A percentile compares a stretch with the other conserved stretches of the same genome.
Evolutionary conservation across 768 basidiomycete species (phyloP).

Genomic region (Collybiopsis luxurians): DNA sequence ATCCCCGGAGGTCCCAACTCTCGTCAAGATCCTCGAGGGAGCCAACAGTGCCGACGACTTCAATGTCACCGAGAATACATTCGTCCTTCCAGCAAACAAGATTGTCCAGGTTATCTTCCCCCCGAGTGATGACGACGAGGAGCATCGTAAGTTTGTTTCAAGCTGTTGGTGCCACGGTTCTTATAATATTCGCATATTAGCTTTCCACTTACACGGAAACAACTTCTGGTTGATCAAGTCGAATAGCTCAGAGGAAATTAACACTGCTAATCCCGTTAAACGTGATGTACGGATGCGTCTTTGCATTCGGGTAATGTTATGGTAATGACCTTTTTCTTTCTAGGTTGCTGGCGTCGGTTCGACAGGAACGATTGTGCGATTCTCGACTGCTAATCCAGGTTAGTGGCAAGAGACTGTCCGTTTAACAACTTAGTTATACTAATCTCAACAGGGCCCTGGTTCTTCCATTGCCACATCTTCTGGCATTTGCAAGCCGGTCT

Average conservation of each 20-base stretch:
- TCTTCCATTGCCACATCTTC: slow-evolving; percentile 33
- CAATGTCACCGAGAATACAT: slow-evolving; percentile 32
- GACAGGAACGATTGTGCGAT: slow-evolving; percentile 38
- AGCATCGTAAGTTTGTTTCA: slow-evolving; percentile 15
- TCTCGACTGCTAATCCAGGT: slow-evolving; percentile 55
- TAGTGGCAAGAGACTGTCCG: not conserved
- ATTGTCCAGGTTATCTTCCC: slow-evolving; percentile 37
- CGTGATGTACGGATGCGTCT: slow-evolving; percentile 18
- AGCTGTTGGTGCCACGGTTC: slow-evolving; percentile 9
- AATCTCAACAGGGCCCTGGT: slow-evolving; percentile 18
- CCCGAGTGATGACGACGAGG: slow-evolving; percentile 24
- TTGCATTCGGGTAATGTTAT: not conserved
- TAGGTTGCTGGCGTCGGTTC: slow-evolving; percentile 17
- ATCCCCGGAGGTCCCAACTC: slow-evolving; percentile 20
- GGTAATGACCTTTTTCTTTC: not conserved
- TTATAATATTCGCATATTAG: not conserved
- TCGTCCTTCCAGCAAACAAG: slow-evolving; percentile 33
- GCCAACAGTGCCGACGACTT: slow-evolving; percentile 24
- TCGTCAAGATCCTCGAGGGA: slow-evolving; percentile 32
- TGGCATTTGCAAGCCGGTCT: slow-evolving; percentile 42
- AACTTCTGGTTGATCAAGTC: slow-evolving; percentile 40
- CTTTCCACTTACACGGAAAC: slow-evolving; percentile 30
- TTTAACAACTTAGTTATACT: not conserved
- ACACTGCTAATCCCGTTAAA: slow-evolving; percentile 48
- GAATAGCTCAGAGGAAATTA: slow-evolving; percentile 25